phyloP scores from a whole-genome alignment of 2,329 filamentous ascomycete species.

The Zasmidium citrigriseum region DNA sequence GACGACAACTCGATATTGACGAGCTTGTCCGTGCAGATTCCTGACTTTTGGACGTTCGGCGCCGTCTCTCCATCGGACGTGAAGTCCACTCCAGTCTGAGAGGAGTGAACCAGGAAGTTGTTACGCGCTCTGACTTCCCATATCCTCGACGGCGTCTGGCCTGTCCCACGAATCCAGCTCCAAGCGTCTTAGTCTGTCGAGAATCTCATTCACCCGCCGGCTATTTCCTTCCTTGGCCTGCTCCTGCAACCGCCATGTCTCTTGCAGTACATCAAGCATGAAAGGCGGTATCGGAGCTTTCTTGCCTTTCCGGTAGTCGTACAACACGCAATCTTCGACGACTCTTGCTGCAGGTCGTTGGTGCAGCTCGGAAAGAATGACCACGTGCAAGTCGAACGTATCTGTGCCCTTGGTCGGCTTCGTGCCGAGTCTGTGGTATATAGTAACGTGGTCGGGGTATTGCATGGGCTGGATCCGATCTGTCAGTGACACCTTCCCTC shows the following conservation, averaged over 20 bases:
- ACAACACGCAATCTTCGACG: conserved; percentile 76
- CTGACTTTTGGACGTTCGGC: no score
- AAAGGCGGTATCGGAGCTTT: conserved; percentile 62
- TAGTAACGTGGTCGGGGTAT: conserved; percentile 78
- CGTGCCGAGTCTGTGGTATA: conserved; percentile 73
- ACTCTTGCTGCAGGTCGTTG: conserved; percentile 72
- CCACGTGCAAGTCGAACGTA: conserved; percentile 61
- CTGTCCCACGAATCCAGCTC: conserved; percentile 77
- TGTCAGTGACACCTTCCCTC: conserved; percentile 36
- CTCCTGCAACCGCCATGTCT: conserved; percentile 64
- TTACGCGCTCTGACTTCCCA: conserved; percentile 14
- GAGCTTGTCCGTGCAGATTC: no score
- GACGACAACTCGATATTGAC: not conserved
- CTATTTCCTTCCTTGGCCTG: conserved; percentile 56
- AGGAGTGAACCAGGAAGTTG: not conserved
- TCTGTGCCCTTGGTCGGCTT: conserved; percentile 52
- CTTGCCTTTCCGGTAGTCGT: conserved; percentile 65
- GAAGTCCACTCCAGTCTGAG: no score
- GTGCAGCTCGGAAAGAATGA: conserved; percentile 74
- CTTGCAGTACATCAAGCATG: conserved; percentile 61
- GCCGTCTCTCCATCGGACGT: no score
- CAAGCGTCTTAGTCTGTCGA: conserved; percentile 59
- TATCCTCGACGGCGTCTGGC: conserved; percentile 64
- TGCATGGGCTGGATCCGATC: conserved; percentile 66
- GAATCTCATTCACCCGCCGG: conserved; percentile 56